Evolutionary conservation across 1,284 basidiomycete species (phyloP).

Genomic region (Tylopilus orsonianus): DNA sequence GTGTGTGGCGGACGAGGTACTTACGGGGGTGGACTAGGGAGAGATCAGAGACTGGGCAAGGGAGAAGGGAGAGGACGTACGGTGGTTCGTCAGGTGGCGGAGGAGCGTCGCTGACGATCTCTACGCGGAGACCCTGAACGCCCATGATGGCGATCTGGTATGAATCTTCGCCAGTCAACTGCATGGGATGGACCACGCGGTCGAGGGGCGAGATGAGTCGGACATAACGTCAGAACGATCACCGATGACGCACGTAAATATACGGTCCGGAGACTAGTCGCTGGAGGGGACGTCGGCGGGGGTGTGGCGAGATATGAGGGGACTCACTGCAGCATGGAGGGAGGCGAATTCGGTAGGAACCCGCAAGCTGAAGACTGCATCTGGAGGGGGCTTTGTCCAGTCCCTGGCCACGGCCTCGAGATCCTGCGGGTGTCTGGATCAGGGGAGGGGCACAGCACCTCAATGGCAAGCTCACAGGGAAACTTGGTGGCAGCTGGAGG

Average conservation of each 20-base stretch:
- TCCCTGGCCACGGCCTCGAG: constrained; percentile 74
- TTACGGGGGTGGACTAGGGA: constrained; percentile 65
- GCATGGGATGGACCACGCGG: constrained; percentile 22
- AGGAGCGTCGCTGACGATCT: constrained; percentile 77
- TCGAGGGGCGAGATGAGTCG: constrained; percentile 19
- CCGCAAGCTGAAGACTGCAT: constrained; percentile 66
- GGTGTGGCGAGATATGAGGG: neutral
- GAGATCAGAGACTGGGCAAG: constrained; percentile 15
- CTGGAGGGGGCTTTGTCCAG: constrained; percentile 80
- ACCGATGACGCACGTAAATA: constrained; percentile 60
- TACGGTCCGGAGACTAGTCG: constrained; percentile 73
- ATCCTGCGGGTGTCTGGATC: constrained; percentile 48
- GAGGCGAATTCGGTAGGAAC: constrained; percentile 82
- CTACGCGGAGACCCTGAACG: constrained; percentile 74
- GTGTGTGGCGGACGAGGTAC: constrained; percentile 31
- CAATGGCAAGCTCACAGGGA: constrained; percentile 42
- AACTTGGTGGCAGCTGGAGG: constrained; percentile 60
- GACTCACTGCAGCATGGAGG: constrained; percentile 70
- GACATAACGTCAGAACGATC: constrained; percentile 13
- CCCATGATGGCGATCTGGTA: constrained; percentile 79
- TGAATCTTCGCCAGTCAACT: constrained; percentile 80
- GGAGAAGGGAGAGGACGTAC: constrained; percentile 45
- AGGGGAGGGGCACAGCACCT: neutral
- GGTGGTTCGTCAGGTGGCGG: constrained; percentile 78
- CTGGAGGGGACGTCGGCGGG: constrained; percentile 39